Evolutionary conservation across 2,329 filamentous ascomycete genomes (phyloP), one percentile per base, ranked within the genome.

Genomic region (Cercospora nicotianae): DNA sequence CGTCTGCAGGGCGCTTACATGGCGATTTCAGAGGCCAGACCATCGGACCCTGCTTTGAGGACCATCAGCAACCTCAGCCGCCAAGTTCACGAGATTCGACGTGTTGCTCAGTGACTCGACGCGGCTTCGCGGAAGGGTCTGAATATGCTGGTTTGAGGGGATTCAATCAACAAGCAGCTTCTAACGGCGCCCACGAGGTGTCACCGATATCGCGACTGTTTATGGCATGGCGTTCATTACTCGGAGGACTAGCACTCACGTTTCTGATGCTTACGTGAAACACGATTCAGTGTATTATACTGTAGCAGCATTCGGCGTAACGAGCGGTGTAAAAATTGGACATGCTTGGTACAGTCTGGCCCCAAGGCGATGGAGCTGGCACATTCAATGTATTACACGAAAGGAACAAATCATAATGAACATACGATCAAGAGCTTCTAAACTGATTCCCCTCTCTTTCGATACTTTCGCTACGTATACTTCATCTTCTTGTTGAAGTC

Each of bases 1-100:
- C 84, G 87, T 59, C 79, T 90, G 58, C 85, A 88, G 64, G 79
- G 80, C 86, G 20, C 67, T 12, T 89, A 88, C 77, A 86, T 88
- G 81, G 76, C 80, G 26, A 81, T 88, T 63, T 84, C 85, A 3
- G 82, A 87, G 76, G 81, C 75, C 51, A 81, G 82, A 45, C 84
- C 84, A 1, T 84, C 85, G 71, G 82, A 81, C n/a, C 78, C 67
- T 9, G 79, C 72, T 18, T 66, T 87, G 63, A 72, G 72, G 63
- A 74, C 70, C 67, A 73, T 79, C 61, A 71, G 71, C 55, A 63
- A 64, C 23, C 70, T 79, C 36, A 74, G 73, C 58, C 70, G 72
- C 57, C 72, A 75, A 68, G 77, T 79, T 39, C 66, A 68, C 26
- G 71, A 73, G 68, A 70, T 73, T 26, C 69, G 68, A 8, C 60